A percentile compares a stretch with the other conserved stretches of the same genome.
Evolutionary conservation across 257 asterid genomes (phyloP).

Genomic region (Vinca minor): DNA sequence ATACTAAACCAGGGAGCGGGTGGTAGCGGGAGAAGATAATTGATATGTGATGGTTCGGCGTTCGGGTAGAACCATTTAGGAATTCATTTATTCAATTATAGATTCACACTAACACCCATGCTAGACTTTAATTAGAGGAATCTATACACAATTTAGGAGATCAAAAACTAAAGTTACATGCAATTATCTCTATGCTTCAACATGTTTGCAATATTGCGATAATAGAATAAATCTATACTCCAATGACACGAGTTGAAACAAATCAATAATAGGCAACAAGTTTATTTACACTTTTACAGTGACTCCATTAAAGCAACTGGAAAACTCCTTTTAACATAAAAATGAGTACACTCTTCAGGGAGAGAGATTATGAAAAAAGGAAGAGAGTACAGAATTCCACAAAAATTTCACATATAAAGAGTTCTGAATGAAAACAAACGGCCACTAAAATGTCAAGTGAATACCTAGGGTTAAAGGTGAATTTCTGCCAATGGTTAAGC

Average conservation of each 20-base stretch:
- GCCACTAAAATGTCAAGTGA: neutral
- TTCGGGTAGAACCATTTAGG: neutral
- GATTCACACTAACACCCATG: neutral
- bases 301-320: no score
- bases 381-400: no score
- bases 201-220: neutral
- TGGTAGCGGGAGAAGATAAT: neutral
- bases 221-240: neutral
- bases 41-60: neutral
- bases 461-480: conserved; percentile 94
- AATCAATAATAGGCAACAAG: neutral
- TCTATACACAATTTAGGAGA: neutral
- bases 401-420: neutral
- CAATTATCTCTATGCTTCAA: neutral
- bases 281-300: no score
- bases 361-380: no score
- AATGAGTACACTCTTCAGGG: no score
- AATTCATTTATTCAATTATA: neutral
- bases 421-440: neutral
- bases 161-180: neutral
- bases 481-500: conserved; percentile 90
- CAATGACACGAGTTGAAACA: neutral
- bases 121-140: neutral
- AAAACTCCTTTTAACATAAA: no score
- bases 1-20: neutral